Base-by-base conservation (phyloP, 208 protist species). In the Phytomonas serpens region DNA sequence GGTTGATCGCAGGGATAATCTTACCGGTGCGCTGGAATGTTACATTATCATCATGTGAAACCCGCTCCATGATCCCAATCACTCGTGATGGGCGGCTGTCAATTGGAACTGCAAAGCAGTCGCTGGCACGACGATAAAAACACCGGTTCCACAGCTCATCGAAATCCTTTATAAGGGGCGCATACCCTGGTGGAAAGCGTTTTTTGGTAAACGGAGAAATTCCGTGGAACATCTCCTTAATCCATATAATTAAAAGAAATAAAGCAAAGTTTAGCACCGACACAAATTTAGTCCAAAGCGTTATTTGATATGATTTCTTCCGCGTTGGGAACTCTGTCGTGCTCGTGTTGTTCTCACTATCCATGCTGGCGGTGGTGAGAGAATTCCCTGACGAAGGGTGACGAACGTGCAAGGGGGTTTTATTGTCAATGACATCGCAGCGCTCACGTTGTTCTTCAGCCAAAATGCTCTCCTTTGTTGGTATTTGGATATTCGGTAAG, bases 81-180 rank as follows among this genome's bases (percentile, higher is more conserved):
- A 93, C 84, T 64, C 93, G 84, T 13, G 93, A 98, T 23, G 98
- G 96, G 34, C 89, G 82, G 68, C 83, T 92, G 77, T 92, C 90
- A 67, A 98, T 98, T 2, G 97, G 94, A 42, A 93, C 87, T 73
- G 92, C 90, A 78, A 89, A 97, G 67, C 84, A 94, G 75, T 98
- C 92, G 36, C 83, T 79, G 64, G 98, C 89, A 74, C 96, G 92
- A 74, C 82, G 74, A 81, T 98, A 99, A 47, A 98, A 84, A 71
- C 88, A 84, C 57, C 94, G 85, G 66, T 94, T 93, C 88, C 93
- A 99, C 77, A 97, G 98, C 76, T 93, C 79, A 70, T 99, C 97
- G 72, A 98, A 98, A 73, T 92, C 86, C 65, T 88, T 89, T 67
- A 97, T 85, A n/a, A 99, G 83, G 42, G 98, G 97, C n/a, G 96